A percentile compares a stretch with the other conserved stretches of the same genome.
phyloP scores from a whole-genome alignment of 345 rosid species.

The Cochlearia excelsa region DNA sequence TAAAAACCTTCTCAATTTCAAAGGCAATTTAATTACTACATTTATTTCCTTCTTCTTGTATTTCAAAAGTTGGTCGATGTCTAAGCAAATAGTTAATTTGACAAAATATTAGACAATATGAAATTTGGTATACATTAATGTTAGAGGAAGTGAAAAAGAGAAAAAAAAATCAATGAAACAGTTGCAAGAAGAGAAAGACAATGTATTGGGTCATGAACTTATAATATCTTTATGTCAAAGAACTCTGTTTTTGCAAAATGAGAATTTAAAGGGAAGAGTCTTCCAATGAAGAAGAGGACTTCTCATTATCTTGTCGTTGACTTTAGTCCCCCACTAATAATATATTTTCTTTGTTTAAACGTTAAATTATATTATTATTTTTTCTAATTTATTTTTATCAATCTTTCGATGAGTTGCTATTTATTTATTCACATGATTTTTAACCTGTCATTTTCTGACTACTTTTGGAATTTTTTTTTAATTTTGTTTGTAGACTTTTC shows the following conservation, averaged over 20 bases:
- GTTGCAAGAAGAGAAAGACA: constrained; percentile 26
- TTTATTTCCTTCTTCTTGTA: not conserved
- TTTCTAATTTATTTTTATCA: no score
- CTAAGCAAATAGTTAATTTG: constrained; percentile 11
- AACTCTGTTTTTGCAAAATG: constrained; percentile 19
- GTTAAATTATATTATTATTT: not conserved
- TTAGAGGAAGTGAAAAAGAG: not conserved
- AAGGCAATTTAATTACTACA: not conserved
- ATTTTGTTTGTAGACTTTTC: constrained; percentile 29
- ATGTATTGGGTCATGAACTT: constrained; percentile 31
- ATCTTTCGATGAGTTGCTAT: constrained; percentile 21
- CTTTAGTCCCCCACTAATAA: constrained; percentile 20
- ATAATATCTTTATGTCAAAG: constrained; percentile 26
- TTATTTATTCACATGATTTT: constrained; percentile 24
- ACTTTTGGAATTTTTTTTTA: constrained; percentile 27
- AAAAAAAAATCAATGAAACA: constrained; percentile 25
- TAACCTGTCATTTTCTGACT: constrained; percentile 31
- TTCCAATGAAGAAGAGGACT: constrained; percentile 37
- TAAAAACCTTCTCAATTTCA: constrained; percentile 18
- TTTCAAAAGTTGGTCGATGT: constrained; percentile 5
- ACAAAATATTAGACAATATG: not conserved
- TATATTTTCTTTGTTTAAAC: constrained; percentile 2
- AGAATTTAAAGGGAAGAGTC: constrained; percentile 23
- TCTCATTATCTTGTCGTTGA: constrained; percentile 33
- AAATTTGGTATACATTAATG: constrained; percentile 14